phyloP scores from a whole-genome alignment of 257 asterid species.

The Penstemon eatonii region DNA sequence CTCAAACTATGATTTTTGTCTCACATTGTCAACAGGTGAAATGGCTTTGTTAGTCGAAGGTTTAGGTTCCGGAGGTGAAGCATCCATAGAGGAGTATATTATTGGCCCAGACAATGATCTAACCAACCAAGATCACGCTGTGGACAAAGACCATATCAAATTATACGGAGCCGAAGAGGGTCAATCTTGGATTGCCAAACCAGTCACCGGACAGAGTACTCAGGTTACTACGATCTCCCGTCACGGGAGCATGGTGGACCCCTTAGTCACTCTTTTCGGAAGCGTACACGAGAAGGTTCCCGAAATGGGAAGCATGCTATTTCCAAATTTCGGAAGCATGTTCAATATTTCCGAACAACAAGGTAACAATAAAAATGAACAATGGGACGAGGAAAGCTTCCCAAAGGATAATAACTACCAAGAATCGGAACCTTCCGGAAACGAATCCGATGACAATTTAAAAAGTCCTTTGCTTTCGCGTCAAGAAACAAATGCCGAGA shows the following conservation, averaged over 20 bases:
- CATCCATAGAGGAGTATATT: constrained; percentile 57
- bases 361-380: constrained; percentile 34
- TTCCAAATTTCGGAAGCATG: constrained; percentile 62
- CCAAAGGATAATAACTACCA: constrained; percentile 42
- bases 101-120: constrained; percentile 50
- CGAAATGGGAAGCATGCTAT: constrained; percentile 48
- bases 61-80: constrained; percentile 57
- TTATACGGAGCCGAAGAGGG: constrained; percentile 51
- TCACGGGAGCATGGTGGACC: constrained; percentile 51
- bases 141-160: constrained; percentile 42
- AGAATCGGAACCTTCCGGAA: constrained; percentile 38
- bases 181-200: constrained; percentile 50
- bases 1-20: background rate
- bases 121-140: constrained; percentile 37
- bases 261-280: constrained; percentile 59
- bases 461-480: constrained; percentile 80
- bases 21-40: constrained; percentile 48
- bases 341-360: constrained; percentile 48
- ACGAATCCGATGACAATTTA: constrained; percentile 62
- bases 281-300: constrained; percentile 61
- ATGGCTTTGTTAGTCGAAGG: constrained; percentile 80
- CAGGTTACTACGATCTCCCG: constrained; percentile 37
- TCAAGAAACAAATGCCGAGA: constrained; percentile 51
- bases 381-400: constrained; percentile 55
- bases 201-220: constrained; percentile 38